Evolutionary conservation across 805 yeast genomes (phyloP).

Genomic region (Suhomyces vadensis): DNA sequence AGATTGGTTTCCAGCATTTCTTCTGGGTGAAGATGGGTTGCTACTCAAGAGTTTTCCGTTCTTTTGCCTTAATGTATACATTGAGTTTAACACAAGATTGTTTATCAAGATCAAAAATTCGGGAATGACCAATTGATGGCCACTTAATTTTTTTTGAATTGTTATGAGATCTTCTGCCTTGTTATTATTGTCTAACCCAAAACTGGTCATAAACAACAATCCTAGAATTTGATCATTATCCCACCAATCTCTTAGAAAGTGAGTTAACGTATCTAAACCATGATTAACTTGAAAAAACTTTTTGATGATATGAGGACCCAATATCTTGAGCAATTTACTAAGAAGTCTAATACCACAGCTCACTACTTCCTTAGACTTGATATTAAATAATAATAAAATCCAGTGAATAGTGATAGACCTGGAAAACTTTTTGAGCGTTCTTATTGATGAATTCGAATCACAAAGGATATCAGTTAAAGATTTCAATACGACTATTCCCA

Average conservation of each 20-base stretch:
- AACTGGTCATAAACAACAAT: conserved; percentile 44
- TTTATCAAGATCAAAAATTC: conserved; percentile 45
- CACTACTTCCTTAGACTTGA: conserved; percentile 34
- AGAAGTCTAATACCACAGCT: conserved; percentile 47
- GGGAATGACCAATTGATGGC: conserved; percentile 38
- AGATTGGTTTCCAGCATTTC: conserved; percentile 10
- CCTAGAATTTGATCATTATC: conserved; percentile 44
- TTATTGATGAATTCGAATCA: conserved; percentile 40
- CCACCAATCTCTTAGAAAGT: conserved; percentile 50
- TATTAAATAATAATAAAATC: conserved; percentile 54
- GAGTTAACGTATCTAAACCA: conserved; percentile 52
- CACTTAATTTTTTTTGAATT: conserved; percentile 1
- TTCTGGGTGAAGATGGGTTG: conserved; percentile 35
- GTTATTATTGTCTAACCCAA: conserved; percentile 39
- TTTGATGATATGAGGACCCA: conserved; percentile 48
- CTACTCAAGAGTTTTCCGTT: conserved; percentile 35
- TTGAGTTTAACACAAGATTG: conserved; percentile 34
- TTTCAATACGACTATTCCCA: conserved; percentile 33
- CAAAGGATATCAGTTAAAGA: conserved; percentile 40
- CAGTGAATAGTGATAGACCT: conserved; percentile 66
- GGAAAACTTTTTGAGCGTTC: conserved; percentile 44
- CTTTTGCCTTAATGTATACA: conserved; percentile 27
- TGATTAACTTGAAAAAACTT: conserved; percentile 49
- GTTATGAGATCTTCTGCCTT: conserved; percentile 1
- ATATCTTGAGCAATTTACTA: conserved; percentile 46